Evolutionary conservation across 768 basidiomycete species (phyloP).

Genomic region (Russula earlei): DNA sequence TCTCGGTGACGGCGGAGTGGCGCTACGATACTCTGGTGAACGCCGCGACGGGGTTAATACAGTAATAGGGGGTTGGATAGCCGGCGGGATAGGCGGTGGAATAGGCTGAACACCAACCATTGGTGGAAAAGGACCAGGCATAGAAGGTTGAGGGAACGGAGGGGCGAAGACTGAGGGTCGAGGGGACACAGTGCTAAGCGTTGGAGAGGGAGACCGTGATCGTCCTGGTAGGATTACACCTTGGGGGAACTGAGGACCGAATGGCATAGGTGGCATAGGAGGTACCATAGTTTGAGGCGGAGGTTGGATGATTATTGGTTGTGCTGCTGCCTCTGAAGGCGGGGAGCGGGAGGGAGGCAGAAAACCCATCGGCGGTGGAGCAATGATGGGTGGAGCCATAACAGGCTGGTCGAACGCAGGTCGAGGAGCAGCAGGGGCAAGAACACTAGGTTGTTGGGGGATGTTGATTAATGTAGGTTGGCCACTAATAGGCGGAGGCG

Average conservation of each 20-base stretch:
- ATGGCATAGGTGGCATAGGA: not conserved
- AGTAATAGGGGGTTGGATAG: too few relatives aligned
- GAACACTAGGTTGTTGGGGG: not conserved
- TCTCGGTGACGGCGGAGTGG: not conserved
- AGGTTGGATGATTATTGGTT: constrained; percentile 11
- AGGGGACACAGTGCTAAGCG: not conserved
- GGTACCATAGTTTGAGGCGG: not conserved
- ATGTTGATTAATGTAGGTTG: constrained; percentile 8
- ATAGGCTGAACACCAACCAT: not conserved
- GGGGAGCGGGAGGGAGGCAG: not conserved
- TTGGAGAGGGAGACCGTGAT: not conserved
- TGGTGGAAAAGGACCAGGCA: not conserved
- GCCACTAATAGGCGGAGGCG: not conserved
- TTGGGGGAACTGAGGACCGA: not conserved
- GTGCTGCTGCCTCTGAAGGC: not conserved
- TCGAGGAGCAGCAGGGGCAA: not conserved
- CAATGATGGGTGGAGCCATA: not conserved
- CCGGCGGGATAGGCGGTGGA: not conserved
- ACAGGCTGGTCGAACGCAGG: not conserved
- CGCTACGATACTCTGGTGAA: not conserved
- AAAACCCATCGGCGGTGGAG: not conserved
- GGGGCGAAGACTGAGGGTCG: not conserved
- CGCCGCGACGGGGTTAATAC: not conserved
- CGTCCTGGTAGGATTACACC: not conserved
- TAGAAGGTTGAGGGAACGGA: not conserved